A percentile compares a stretch with the other conserved stretches of the same genome.
These are phyloP conservation scores for Macrolepiota dolichaula DNA, from an alignment of 768 basidiomycete genomes.

Conservation along the genomic window DNA sequence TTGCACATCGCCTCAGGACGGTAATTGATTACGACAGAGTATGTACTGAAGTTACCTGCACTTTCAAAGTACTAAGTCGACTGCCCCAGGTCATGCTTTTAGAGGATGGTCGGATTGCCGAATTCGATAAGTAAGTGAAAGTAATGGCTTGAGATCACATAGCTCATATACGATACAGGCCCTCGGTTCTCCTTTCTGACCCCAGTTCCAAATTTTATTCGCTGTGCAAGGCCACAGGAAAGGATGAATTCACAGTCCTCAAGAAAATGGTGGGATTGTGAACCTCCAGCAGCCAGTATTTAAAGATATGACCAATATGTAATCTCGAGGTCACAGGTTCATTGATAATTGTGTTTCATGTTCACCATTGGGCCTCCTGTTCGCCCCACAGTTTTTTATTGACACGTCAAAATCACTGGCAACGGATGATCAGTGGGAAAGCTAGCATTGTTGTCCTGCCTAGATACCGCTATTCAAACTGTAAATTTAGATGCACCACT, in stretches of 20 bases:
- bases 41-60: conserved; percentile 21
- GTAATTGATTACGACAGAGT: conserved; percentile 83
- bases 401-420: conserved; percentile 7
- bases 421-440: conserved; percentile 9
- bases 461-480: not conserved
- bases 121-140: conserved; percentile 56
- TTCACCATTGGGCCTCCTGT: not conserved
- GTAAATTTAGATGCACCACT: not conserved
- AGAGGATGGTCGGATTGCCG: conserved; percentile 74
- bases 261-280: conserved; percentile 61
- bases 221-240: conserved; percentile 73
- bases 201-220: conserved; percentile 58
- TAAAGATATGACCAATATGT: not conserved
- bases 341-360: not conserved
- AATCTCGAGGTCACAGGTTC: not conserved
- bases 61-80: not conserved
- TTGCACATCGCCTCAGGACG: conserved; percentile 76
- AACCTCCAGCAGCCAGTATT: conserved; percentile 2
- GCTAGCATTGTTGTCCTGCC: not conserved
- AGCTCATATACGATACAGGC: conserved; percentile 27
- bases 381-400: not conserved
- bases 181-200: conserved; percentile 52
- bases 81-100: conserved; percentile 63
- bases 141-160: not conserved
- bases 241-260: conserved; percentile 63